Conservation (phyloP, 2,329 filamentous ascomycete species). For the Pseudogymnoascus sp. region DNA sequence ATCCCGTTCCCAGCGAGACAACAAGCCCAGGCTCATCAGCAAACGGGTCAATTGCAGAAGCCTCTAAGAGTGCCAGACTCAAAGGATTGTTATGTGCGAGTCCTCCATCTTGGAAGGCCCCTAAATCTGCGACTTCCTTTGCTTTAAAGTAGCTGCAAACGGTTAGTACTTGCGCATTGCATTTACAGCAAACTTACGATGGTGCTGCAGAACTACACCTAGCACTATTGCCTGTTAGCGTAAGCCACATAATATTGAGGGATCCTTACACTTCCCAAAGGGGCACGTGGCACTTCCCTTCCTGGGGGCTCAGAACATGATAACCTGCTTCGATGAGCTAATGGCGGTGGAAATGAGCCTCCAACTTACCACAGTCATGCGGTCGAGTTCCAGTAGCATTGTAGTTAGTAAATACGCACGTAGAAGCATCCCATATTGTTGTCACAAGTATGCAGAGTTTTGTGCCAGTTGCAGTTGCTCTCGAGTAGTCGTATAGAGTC, state of each 20-base stretch:
- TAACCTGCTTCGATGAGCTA: background rate
- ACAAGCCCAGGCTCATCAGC: slow-evolving; percentile 11
- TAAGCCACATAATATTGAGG: background rate
- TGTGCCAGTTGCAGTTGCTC: slow-evolving; percentile 9
- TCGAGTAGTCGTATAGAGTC: slow-evolving; percentile 9
- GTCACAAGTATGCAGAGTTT: slow-evolving; percentile 3
- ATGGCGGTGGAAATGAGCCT: background rate
- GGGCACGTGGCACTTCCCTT: background rate
- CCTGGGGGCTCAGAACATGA: background rate
- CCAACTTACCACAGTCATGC: background rate
- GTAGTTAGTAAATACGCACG: slow-evolving; percentile 12
- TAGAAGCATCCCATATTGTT: background rate
- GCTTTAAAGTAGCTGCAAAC: slow-evolving; percentile 14
- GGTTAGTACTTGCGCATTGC: background rate
- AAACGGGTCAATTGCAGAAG: slow-evolving; percentile 12
- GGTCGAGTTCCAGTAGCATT: slow-evolving; percentile 10
- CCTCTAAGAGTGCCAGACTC: slow-evolving; percentile 12
- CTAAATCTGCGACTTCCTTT: slow-evolving; percentile 10
- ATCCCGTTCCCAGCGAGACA: slow-evolving; percentile 16
- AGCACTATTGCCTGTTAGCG: slow-evolving; percentile 2
- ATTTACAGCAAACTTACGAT: slow-evolving; percentile 7
- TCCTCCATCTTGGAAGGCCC: slow-evolving; percentile 18
- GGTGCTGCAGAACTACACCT: slow-evolving; percentile 13
- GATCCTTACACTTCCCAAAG: slow-evolving; percentile 12
- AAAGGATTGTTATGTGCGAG: slow-evolving; percentile 13